Base-by-base conservation (phyloP, 352 stramenopile species). In the Globisporangium perplexum region DNA sequence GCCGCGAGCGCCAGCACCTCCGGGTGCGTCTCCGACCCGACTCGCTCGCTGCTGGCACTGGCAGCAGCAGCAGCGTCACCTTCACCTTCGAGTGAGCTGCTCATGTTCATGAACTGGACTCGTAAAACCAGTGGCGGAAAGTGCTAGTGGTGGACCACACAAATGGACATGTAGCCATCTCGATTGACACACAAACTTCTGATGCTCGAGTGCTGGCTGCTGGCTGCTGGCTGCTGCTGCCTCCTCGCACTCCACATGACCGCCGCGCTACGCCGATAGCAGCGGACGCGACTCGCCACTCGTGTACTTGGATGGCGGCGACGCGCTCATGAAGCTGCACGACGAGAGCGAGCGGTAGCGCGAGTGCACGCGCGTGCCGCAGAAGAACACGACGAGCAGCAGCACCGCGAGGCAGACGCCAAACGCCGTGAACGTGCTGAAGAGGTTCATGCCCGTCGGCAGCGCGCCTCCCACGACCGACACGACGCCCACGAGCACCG, bases 331-430 rank as follows among this genome's bases (percentile, higher is more conserved):
- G 39, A 88, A 83, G 62, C 79, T 89, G 57, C 73, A 88, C 14
- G 76, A 85, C 47, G 82, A 92, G 17, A 92, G 58, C 39, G 75
- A 77, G 10, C 79, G 79, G 65, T 83, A 90, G 36, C 79, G 77
- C 59, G 73, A 86, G 67, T 90, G 87, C 47, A 93, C 77, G 54
- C 66, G 63, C 38, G 79, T 90, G 58, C 82, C 82, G 31, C 76
- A 90, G 60, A 93, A 93, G 48, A 87, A 88, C 22, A 93, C 82
- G 49, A 89, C 52, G 36, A 90, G 63, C 35, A 93, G 68, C 51
- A 93, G 73, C 46, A 77, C 67, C 0, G 76, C 82, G 24, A 93
- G 68, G 33, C 75, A 87, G 23, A 90, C 65, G n/a, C 75, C 80
- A 50, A 93, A 90, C 20, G 79, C 74, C 18, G 77, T 90, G 62